These are phyloP conservation scores for Lagenaria siceraria DNA, from an alignment of 306 rosid genomes.

Conservation along the genomic window DNA sequence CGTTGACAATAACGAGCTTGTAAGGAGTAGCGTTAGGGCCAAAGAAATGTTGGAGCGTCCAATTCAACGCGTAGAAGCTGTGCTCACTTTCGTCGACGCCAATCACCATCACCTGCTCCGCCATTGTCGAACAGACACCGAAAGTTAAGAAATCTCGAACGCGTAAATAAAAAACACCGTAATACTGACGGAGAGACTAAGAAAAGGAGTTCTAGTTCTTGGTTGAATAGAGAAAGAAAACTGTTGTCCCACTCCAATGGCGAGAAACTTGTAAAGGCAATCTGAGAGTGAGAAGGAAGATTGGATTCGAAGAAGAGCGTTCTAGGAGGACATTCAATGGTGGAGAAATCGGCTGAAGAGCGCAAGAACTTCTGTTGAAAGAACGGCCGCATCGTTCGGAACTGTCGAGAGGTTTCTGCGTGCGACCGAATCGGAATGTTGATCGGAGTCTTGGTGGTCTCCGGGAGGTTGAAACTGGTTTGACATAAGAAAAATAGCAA, in stretches of 20 bases:
- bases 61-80: slow-evolving; percentile 26
- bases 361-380: neutral
- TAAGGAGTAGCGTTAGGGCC: neutral
- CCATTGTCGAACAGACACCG: slow-evolving; percentile 16
- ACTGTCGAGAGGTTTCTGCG: neutral
- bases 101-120: slow-evolving; percentile 19
- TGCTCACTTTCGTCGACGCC: slow-evolving; percentile 25
- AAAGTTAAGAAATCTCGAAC: neutral
- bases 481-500: neutral
- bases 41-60: slow-evolving; percentile 29
- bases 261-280: neutral
- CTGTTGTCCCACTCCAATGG: neutral
- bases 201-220: too few relatives aligned
- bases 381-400: neutral
- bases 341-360: neutral
- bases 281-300: neutral
- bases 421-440: neutral
- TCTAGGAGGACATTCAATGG: neutral
- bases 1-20: slow-evolving; percentile 21
- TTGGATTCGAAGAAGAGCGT: neutral
- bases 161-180: neutral
- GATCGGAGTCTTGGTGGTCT: neutral
- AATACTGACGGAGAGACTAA: neutral
- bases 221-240: neutral
- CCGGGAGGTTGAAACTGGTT: neutral